Evolutionary conservation across 495 filamentous ascomycete genomes (phyloP).

Genomic region (Xeromyces bisporus): DNA sequence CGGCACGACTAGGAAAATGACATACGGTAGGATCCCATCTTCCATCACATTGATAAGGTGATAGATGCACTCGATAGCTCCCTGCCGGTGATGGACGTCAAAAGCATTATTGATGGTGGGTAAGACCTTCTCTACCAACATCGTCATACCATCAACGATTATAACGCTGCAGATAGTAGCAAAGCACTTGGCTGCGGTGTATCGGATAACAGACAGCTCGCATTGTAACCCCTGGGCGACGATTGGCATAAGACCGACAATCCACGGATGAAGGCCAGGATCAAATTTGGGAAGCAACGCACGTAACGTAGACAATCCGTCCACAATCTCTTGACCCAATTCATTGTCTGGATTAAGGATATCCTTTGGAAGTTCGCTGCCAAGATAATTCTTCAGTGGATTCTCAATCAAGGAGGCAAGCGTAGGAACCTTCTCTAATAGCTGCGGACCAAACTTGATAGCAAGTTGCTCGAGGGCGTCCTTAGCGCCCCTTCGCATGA

Average conservation of each 20-base stretch:
- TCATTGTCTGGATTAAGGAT: constrained; percentile 50
- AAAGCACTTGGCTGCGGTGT: constrained; percentile 93
- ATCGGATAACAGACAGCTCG: constrained; percentile 75
- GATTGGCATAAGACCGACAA: constrained; percentile 68
- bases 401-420: constrained; percentile 62
- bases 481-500: constrained; percentile 83
- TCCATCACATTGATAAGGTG: constrained; percentile 97
- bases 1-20: constrained; percentile 97
- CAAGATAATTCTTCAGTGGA: constrained; percentile 58
- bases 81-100: constrained; percentile 76
- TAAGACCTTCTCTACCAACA: constrained; percentile 80
- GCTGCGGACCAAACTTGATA: constrained; percentile 52
- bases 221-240: constrained; percentile 76
- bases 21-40: constrained; percentile 86
- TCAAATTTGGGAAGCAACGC: constrained; percentile 77
- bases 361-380: constrained; percentile 45
- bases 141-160: constrained; percentile 85
- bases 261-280: constrained; percentile 51
- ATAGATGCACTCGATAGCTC: constrained; percentile 85
- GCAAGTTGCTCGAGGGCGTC: constrained; percentile 83
- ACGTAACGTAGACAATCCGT: constrained; percentile 81
- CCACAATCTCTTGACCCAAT: constrained; percentile 80
- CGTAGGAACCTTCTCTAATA: constrained; percentile 68
- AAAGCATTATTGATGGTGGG: constrained; percentile 77
- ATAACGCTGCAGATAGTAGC: constrained; percentile 95